Evolutionary conservation across 75 land plant genomes (phyloP).

Genomic region (Cupressus sempervirens): DNA sequence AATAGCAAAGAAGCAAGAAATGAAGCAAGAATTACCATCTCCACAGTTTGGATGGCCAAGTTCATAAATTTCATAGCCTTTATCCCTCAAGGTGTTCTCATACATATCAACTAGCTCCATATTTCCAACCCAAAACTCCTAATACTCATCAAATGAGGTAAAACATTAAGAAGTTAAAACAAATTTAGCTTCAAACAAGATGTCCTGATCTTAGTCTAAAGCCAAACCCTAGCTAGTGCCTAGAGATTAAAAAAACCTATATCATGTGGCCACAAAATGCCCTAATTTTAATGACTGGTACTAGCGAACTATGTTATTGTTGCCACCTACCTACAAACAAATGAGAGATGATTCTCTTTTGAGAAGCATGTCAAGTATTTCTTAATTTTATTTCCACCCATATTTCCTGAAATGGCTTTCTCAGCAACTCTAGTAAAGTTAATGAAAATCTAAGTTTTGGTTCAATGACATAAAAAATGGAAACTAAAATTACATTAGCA

Average conservation of each 20-base stretch:
- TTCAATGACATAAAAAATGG: not conserved
- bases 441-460: not conserved
- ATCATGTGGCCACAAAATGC: not conserved
- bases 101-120: constrained; percentile 80
- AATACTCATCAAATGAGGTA: not conserved
- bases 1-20: not conserved
- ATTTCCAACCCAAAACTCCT: constrained; percentile 90
- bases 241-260: not conserved
- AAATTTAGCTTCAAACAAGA: not conserved
- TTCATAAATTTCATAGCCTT: constrained; percentile 59
- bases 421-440: constrained; percentile 25
- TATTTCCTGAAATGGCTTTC: constrained; percentile 59
- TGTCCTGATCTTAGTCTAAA: not conserved
- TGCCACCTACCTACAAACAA: constrained; percentile 60
- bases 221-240: not conserved
- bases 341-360: constrained; percentile 65
- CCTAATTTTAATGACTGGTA: not conserved
- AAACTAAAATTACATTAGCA: not conserved
- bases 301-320: not conserved
- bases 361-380: constrained; percentile 64
- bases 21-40: constrained; percentile 49
- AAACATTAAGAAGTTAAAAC: not conserved
- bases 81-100: constrained; percentile 50
- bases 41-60: constrained; percentile 69
- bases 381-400: constrained; percentile 60